Base-by-base conservation (phyloP, 352 stramenopile genomes). In the Phytophthora lateralis region DNA sequence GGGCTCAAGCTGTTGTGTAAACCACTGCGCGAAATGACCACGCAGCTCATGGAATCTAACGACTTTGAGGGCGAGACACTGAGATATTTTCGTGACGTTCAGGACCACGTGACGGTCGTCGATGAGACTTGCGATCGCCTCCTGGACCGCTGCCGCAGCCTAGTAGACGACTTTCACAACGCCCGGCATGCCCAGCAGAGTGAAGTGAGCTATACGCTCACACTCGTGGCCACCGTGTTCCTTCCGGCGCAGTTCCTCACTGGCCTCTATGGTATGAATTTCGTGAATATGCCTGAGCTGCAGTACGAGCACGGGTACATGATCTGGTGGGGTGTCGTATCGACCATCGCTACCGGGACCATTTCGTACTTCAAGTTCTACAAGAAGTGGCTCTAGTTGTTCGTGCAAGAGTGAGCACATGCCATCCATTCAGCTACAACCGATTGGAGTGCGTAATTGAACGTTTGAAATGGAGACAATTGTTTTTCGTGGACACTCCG, bases 241-340 rank as follows among this genome's bases (percentile, higher is more conserved):
- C 52, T 96, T 26, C 88, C 88, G 2, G 88, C 83, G 18, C 86
- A 95, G 63, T 96, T 96, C 63, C 77, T 96, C 27, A 93, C 88
- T n/a, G 82, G 83, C 15, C 57, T 96, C 8, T 95, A 95, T 53
- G 88, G 88, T 41, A 96, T 96, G 88, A 96, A 96, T 73, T 96
- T 95, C 55, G 74, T 79, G 26, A 75, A 89, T 52, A 96, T 96
- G 87, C 87, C 88, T 3, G 88, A 95, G 60, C 72, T 96, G 26
- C 47, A 81, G n/a, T 77, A 78, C 58, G 56, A 87, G 48, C 66
- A 91, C 42, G 88, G 85, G 35, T 96, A 96, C 62, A 76, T 81
- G 48, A 66, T 91, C 20, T 96, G 87, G 80, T 96, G 88, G 88
- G 66, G 63, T 6, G 71, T 78, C 17, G 73, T 89, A 37, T 32